Conservation (phyloP, 2,329 filamentous ascomycete genomes). For the Penicillium glabrum region DNA sequence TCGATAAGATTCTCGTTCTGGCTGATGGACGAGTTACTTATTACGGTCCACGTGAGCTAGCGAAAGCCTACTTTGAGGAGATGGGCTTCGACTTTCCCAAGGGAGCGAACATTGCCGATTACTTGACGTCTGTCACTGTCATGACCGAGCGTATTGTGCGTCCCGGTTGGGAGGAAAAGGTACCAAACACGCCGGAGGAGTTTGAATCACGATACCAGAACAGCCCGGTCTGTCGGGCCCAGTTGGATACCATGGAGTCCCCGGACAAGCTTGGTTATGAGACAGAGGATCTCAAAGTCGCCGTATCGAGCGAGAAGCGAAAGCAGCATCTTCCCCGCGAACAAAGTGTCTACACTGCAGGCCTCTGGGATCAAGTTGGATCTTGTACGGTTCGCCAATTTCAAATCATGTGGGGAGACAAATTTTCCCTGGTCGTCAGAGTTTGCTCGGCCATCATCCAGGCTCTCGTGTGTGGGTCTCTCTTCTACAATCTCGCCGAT, state of each 20-base stretch:
- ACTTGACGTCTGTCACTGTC: slow-evolving; percentile 64
- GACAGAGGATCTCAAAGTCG: slow-evolving; percentile 28
- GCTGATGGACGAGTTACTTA: slow-evolving; percentile 65
- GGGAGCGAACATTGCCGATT: slow-evolving; percentile 65
- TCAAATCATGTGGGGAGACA: slow-evolving; percentile 54
- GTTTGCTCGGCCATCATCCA: slow-evolving; percentile 40
- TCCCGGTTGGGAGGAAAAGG: slow-evolving; percentile 29
- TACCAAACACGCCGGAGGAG: slow-evolving; percentile 35
- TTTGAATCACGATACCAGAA: slow-evolving; percentile 53
- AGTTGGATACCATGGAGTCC: slow-evolving; percentile 48
- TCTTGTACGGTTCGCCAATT: slow-evolving; percentile 49
- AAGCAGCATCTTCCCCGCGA: slow-evolving; percentile 32
- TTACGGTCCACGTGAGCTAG: slow-evolving; percentile 60
- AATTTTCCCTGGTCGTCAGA: slow-evolving; percentile 50
- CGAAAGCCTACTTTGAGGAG: slow-evolving; percentile 62
- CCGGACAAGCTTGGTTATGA: slow-evolving; percentile 32
- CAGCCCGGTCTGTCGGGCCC: slow-evolving; percentile 51
- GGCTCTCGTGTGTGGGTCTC: slow-evolving; percentile 44
- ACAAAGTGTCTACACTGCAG: slow-evolving; percentile 32
- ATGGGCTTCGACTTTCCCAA: slow-evolving; percentile 63
- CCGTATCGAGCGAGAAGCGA: slow-evolving; percentile 31
- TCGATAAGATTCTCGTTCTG: slow-evolving; percentile 68
- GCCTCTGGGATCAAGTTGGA: slow-evolving; percentile 41
- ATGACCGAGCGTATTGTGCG: slow-evolving; percentile 47
- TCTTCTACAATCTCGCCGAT: slow-evolving; percentile 54